Conservation (phyloP, 352 stramenopile genomes). For the Blastocystis sp. region DNA sequence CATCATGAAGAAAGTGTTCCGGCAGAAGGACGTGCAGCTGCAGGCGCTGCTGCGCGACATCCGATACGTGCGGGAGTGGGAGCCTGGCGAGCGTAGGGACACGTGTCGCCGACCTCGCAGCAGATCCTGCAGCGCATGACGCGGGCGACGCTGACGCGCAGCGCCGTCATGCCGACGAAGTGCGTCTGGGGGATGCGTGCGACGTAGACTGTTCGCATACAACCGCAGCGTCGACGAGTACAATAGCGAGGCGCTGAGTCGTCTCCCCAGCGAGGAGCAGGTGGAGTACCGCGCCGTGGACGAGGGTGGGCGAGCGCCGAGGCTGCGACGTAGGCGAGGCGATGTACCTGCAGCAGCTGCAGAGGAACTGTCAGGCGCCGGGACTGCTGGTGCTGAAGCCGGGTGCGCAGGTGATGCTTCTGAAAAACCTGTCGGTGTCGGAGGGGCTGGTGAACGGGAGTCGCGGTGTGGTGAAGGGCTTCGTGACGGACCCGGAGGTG, state of each 20-base stretch:
- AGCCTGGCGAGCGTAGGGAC: neutral
- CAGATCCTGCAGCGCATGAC: neutral
- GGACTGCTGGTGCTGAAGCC: neutral
- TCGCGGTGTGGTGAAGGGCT: slow-evolving; percentile 73
- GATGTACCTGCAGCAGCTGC: neutral
- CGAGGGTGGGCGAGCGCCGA: neutral
- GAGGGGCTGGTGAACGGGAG: slow-evolving; percentile 80
- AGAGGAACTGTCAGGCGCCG: slow-evolving; percentile 45
- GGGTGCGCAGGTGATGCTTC: slow-evolving; percentile 79
- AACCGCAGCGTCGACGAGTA: slow-evolving; percentile 18
- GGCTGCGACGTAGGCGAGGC: neutral
- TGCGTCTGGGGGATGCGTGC: neutral
- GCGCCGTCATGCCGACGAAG: slow-evolving; percentile 11
- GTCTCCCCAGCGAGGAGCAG: neutral
- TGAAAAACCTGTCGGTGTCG: slow-evolving; percentile 78
- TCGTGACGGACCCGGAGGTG: slow-evolving; percentile 57
- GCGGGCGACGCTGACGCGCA: neutral
- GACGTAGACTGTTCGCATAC: slow-evolving; percentile 15
- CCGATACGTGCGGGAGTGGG: neutral
- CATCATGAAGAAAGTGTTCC: slow-evolving; percentile 47
- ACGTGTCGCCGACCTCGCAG: neutral
- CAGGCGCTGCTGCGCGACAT: slow-evolving; percentile 23
- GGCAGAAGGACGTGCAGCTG: slow-evolving; percentile 26
- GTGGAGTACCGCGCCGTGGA: neutral
- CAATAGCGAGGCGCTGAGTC: neutral